Evolutionary conservation across 148 eudicot species (phyloP).

Genomic region (Silene uniflora): DNA sequence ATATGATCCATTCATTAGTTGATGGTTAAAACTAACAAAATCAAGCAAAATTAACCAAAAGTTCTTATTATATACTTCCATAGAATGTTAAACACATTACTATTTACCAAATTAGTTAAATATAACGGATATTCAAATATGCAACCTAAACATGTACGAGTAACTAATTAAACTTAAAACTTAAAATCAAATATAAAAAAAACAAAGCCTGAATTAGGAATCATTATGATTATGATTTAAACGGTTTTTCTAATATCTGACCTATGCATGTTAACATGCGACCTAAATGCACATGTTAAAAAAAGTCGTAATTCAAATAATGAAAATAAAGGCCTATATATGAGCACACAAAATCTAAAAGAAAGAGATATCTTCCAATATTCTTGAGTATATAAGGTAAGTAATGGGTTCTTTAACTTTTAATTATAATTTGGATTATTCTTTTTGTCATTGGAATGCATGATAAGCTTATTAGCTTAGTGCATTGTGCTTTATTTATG

Average conservation of each 20-base stretch:
- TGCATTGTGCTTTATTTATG: not conserved
- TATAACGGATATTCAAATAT: too few species aligned
- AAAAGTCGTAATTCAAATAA: too few species aligned
- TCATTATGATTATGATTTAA: not conserved
- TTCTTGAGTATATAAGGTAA: not conserved
- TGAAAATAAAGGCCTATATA: not conserved
- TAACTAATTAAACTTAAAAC: too few species aligned
- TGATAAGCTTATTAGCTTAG: not conserved
- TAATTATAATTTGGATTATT: not conserved
- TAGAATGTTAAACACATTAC: too few species aligned
- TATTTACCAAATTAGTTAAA: too few species aligned
- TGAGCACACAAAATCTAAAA: not conserved
- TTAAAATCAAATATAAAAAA: too few species aligned
- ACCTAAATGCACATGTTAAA: too few species aligned
- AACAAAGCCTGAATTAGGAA: too few species aligned
- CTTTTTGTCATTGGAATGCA: not conserved
- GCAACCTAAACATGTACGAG: too few species aligned
- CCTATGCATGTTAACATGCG: too few species aligned
- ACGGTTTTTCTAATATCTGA: not conserved
- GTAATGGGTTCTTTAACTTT: not conserved
- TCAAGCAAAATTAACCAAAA: not conserved
- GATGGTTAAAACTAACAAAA: constrained; percentile 4
- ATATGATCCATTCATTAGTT: constrained; percentile 36
- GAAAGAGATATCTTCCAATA: not conserved
- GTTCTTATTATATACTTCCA: too few species aligned